phyloP scores from a whole-genome alignment of 1,284 basidiomycete genomes.

The Abortiporus biennis region DNA sequence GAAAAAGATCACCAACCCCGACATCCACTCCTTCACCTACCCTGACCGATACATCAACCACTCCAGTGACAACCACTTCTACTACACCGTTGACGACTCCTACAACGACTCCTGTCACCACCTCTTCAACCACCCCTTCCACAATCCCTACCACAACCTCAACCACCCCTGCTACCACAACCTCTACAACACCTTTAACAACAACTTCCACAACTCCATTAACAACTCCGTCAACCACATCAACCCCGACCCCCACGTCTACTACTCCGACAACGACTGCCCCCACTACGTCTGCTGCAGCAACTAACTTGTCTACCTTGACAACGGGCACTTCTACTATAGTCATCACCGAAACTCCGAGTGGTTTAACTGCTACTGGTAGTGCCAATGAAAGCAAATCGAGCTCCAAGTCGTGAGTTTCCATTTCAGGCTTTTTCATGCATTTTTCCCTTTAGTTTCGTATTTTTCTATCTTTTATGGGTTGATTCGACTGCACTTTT shows the following conservation, averaged over 20 bases:
- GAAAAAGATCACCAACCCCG: too few relatives aligned
- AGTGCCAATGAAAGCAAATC: background rate
- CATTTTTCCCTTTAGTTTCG: background rate
- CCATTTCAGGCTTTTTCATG: background rate
- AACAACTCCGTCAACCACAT: slow-evolving; percentile 13
- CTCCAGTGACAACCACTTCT: background rate
- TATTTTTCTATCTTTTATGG: background rate
- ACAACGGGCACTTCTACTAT: background rate
- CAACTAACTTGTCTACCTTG: too few relatives aligned
- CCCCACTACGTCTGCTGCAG: slow-evolving; percentile 7
- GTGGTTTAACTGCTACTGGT: background rate
- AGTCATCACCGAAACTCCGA: background rate
- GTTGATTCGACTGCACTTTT: too few relatives aligned
- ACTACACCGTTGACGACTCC: slow-evolving; percentile 5
- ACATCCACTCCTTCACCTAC: background rate
- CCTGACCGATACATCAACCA: slow-evolving; percentile 1
- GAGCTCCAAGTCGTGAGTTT: background rate
- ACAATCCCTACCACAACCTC: slow-evolving; percentile 2
- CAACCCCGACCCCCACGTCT: slow-evolving; percentile 9
- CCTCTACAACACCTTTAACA: slow-evolving; percentile 10
- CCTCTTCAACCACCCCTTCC: slow-evolving; percentile 1
- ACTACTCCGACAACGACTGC: slow-evolving; percentile 8
- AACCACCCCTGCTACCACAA: background rate
- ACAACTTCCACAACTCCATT: slow-evolving; percentile 13
- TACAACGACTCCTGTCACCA: slow-evolving; percentile 1